Conservation (phyloP, 805 yeast genomes). For the Saturnispora zaruensis region DNA sequence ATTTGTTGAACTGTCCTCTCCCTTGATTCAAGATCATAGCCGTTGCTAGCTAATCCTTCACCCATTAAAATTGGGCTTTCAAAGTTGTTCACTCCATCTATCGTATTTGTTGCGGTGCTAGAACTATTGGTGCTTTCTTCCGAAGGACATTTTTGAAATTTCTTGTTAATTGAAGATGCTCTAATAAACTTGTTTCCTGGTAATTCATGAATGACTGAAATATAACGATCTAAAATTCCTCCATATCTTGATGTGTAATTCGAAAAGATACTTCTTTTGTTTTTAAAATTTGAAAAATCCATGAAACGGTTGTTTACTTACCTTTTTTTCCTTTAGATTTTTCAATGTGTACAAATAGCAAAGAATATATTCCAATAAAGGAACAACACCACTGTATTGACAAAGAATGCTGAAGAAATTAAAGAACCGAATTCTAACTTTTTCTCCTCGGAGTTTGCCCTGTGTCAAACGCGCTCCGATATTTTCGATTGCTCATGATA, state of each 20-base stretch:
- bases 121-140: background rate
- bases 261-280: slow-evolving; percentile 6
- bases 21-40: background rate
- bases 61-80: background rate
- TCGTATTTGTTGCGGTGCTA: background rate
- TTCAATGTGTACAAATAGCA: background rate
- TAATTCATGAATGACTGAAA: slow-evolving; percentile 15
- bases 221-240: slow-evolving; percentile 23
- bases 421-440: background rate
- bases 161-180: background rate
- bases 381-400: background rate
- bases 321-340: background rate
- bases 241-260: slow-evolving; percentile 17
- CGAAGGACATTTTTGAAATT: background rate
- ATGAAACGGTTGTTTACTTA: background rate
- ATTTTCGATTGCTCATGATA: slow-evolving; percentile 3
- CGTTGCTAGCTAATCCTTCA: background rate
- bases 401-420: too few species aligned
- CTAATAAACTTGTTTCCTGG: background rate
- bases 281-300: background rate
- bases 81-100: background rate
- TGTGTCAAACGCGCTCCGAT: slow-evolving; percentile 1
- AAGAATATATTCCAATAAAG: background rate
- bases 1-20: background rate
- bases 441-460: background rate